Evolutionary conservation across 139 green algal genomes (phyloP).

Genomic region (Tetradesmus obliquus): DNA sequence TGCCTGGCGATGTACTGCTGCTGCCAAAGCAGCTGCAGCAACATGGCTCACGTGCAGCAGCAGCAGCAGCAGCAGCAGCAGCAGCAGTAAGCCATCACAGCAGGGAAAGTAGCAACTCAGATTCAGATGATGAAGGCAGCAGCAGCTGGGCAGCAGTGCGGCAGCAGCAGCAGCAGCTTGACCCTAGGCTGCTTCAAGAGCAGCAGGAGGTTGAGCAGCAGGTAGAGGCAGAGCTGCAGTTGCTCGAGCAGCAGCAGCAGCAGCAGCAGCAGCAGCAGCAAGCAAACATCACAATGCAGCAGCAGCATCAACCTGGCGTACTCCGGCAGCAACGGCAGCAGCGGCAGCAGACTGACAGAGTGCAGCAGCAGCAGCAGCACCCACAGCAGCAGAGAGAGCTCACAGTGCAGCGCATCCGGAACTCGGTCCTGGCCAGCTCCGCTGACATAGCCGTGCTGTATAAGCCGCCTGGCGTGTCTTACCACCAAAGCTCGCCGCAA

Average conservation of each 20-base stretch:
- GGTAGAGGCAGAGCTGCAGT: background rate
- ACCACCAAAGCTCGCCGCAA: background rate
- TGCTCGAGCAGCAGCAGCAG: background rate
- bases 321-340: slow-evolving; percentile 5
- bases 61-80: background rate
- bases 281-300: background rate
- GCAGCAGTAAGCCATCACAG: slow-evolving; percentile 5
- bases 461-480: slow-evolving; percentile 22
- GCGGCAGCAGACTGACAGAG: background rate
- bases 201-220: background rate
- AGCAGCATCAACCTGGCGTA: background rate
- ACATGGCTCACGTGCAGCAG: background rate
- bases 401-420: background rate
- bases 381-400: background rate
- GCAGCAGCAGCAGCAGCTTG: slow-evolving; percentile 14
- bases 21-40: slow-evolving; percentile 23
- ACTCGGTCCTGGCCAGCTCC: slow-evolving; percentile 25
- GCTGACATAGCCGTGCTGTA: slow-evolving; percentile 18
- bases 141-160: background rate
- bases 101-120: background rate
- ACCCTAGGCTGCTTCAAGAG: background rate
- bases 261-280: background rate
- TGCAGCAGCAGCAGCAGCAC: slow-evolving; percentile 16
- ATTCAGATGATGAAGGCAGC: background rate
- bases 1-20: slow-evolving; percentile 16